Conservation (phyloP, 441 rosid species). For the Bruguiera hainesii region DNA sequence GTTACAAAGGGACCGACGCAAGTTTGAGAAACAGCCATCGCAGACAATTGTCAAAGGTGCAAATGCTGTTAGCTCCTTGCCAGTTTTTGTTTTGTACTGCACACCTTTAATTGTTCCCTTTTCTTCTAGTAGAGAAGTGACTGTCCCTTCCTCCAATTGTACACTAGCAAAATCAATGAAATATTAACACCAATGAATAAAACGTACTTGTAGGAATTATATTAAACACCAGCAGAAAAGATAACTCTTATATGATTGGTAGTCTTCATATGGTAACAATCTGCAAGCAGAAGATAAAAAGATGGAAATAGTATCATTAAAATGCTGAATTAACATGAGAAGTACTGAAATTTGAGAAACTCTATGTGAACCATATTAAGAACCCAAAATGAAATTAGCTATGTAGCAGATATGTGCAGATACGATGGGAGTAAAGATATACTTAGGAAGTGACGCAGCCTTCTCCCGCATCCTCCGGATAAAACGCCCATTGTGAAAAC, state of each 20-base stretch:
- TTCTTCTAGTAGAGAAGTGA: slow-evolving; percentile 57
- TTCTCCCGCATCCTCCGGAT: slow-evolving; percentile 47
- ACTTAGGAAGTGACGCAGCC: slow-evolving; percentile 8
- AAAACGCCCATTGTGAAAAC: slow-evolving; percentile 72
- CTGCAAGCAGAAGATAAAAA: slow-evolving; percentile 1
- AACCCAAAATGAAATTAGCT: not conserved
- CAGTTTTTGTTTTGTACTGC: slow-evolving; percentile 50
- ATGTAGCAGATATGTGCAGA: not conserved
- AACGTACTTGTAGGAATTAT: not conserved
- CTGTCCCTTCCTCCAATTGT: slow-evolving; percentile 64
- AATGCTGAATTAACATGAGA: not conserved
- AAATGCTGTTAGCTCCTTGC: slow-evolving; percentile 41
- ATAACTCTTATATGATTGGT: not conserved
- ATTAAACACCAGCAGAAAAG: not conserved
- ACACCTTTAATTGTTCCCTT: slow-evolving; percentile 62
- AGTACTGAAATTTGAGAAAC: not conserved
- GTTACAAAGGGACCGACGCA: slow-evolving; percentile 61
- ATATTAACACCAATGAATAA: slow-evolving; percentile 6
- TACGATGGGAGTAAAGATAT: not conserved
- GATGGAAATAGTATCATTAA: not conserved
- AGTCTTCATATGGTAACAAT: not conserved
- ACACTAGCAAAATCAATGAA: slow-evolving; percentile 35
- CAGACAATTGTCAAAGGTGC: slow-evolving; percentile 64
- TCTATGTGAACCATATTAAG: not conserved
- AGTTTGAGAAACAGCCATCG: slow-evolving; percentile 68